These are phyloP conservation scores for Exutisphaerella laricina DNA, from an alignment of 2,329 filamentous ascomycete species.

Conservation along the genomic window DNA sequence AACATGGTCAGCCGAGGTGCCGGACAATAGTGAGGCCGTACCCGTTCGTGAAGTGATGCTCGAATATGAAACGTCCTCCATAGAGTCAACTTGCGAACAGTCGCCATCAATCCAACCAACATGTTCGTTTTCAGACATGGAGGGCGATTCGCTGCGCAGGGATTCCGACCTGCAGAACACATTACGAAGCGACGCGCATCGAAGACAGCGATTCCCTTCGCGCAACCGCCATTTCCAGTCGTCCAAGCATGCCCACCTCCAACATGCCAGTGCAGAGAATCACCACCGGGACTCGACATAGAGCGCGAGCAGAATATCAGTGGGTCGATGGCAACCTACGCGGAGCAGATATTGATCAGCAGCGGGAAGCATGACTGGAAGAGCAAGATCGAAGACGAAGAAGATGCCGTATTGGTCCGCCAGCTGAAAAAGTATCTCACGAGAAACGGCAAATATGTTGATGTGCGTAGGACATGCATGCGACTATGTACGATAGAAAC, in stretches of 20 bases:
- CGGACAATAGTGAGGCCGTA: too few relatives aligned
- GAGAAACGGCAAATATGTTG: constrained; percentile 39
- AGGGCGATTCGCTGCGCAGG: constrained; percentile 12
- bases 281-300: constrained; percentile 63
- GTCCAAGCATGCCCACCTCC: constrained; percentile 63
- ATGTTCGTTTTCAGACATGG: constrained; percentile 29
- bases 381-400: constrained; percentile 78
- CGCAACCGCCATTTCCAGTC: constrained; percentile 40
- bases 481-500: constrained; percentile 9
- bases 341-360: constrained; percentile 76
- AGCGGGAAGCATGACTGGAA: constrained; percentile 77
- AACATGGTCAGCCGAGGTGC: too few relatives aligned
- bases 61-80: too few relatives aligned
- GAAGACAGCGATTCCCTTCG: constrained; percentile 31
- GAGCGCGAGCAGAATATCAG: constrained; percentile 65
- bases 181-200: constrained; percentile 20
- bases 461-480: constrained; percentile 36
- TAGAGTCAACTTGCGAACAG: too few relatives aligned
- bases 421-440: constrained; percentile 58
- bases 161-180: not conserved
- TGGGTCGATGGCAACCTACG: constrained; percentile 71
- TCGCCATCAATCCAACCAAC: not conserved
- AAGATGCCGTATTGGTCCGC: constrained; percentile 54
- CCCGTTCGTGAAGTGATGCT: too few relatives aligned
- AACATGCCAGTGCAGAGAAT: constrained; percentile 68